Conservation (phyloP, 2,329 filamentous ascomycete genomes). For the Colletotrichum acutatum region DNA sequence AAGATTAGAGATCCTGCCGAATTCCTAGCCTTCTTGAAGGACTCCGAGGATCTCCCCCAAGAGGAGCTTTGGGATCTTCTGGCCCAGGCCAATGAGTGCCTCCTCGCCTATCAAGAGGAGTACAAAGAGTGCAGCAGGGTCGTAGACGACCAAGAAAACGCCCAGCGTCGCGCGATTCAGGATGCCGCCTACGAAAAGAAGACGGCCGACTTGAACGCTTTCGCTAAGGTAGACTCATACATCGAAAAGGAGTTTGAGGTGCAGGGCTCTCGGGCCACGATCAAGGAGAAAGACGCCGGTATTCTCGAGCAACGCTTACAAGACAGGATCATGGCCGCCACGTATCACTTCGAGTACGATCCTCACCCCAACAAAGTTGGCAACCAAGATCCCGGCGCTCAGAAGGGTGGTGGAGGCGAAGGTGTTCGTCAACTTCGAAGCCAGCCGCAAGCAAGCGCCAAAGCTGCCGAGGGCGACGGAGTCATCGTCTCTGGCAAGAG, state of each 20-base stretch:
- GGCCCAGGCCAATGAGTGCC: conserved; percentile 55
- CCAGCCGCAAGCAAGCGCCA: conserved; percentile 67
- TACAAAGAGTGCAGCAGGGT: conserved; percentile 61
- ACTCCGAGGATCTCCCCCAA: conserved; percentile 60
- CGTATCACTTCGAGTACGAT: conserved; percentile 72
- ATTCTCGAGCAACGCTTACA: conserved; percentile 56
- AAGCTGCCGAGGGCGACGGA: conserved; percentile 62
- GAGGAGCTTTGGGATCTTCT: conserved; percentile 58
- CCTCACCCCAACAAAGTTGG: conserved; percentile 67
- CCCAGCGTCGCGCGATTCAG: conserved; percentile 60
- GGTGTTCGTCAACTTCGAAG: conserved; percentile 65
- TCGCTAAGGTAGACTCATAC: conserved; percentile 50
- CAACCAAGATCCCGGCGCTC: conserved; percentile 67
- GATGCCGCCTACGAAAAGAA: conserved; percentile 60
- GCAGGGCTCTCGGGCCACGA: conserved; percentile 60
- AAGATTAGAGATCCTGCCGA: conserved; percentile 63
- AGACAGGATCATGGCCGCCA: conserved; percentile 68
- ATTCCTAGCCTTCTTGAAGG: conserved; percentile 59
- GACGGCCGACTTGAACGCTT: conserved; percentile 51
- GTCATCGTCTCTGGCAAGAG: conserved; percentile 64
- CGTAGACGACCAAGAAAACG: conserved; percentile 69
- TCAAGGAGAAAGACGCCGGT: conserved; percentile 52
- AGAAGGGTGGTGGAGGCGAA: conserved; percentile 66
- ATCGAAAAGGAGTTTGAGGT: conserved; percentile 64
- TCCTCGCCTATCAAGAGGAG: conserved; percentile 66